These are phyloP conservation scores for Diutina siamensis DNA, from an alignment of 1,139 yeast species.

Conservation along the genomic window DNA sequence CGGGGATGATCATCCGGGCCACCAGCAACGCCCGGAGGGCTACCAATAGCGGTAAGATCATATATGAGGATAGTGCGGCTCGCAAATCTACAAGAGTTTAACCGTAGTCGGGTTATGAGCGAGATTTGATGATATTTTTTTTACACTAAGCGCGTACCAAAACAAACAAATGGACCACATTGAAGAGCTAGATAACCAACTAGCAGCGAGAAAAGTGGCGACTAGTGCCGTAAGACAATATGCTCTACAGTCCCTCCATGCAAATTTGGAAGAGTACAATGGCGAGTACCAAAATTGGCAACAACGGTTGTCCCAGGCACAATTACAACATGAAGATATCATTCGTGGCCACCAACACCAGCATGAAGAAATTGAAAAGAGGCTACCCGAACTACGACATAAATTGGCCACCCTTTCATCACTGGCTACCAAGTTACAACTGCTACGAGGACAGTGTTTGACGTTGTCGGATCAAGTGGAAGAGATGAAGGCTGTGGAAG, in stretches of 20 bases:
- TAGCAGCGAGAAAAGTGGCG: neutral
- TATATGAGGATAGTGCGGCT: neutral
- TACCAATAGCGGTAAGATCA: conserved; percentile 16
- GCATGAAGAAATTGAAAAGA: neutral
- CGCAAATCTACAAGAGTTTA: too few species aligned
- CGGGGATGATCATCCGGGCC: conserved; percentile 56
- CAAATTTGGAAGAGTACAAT: neutral
- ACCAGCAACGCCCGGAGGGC: conserved; percentile 35
- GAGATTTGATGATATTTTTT: neutral
- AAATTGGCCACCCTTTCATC: neutral
- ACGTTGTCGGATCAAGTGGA: neutral
- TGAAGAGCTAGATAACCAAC: neutral
- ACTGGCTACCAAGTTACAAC: neutral
- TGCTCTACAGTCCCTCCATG: neutral
- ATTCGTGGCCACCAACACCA: neutral
- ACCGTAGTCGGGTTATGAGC: neutral
- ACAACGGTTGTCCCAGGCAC: neutral
- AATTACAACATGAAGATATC: neutral
- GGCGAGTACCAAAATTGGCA: neutral
- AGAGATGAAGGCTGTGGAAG: neutral
- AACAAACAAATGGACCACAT: neutral
- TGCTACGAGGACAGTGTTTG: neutral
- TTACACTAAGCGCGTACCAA: neutral
- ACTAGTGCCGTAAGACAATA: neutral
- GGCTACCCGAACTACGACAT: neutral